Percentiles rank a stretch among this genome's conserved stretches.
Conservation (phyloP, 176 grass and related monocot species). For the Hordeum marinum region DNA sequence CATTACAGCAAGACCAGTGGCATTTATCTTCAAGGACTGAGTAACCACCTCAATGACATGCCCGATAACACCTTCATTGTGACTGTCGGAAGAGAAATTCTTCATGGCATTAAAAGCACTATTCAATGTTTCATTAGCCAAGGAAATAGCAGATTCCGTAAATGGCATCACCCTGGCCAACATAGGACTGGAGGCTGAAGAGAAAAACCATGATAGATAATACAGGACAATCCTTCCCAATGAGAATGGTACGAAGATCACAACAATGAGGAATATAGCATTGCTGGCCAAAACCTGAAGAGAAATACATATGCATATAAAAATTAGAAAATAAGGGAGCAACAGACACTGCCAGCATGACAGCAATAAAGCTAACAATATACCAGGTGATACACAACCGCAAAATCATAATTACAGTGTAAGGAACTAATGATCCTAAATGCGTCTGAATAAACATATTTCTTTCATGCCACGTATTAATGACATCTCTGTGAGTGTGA, state of each 20-base stretch:
- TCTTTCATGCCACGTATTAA: background rate
- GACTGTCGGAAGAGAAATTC: conserved; percentile 72
- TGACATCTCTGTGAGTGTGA: background rate
- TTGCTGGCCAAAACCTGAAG: conserved; percentile 94
- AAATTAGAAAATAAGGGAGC: background rate
- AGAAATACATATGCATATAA: conserved; percentile 14
- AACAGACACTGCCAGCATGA: background rate
- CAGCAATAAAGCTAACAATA: background rate
- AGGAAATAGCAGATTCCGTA: conserved; percentile 70
- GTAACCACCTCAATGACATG: conserved; percentile 76
- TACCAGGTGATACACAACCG: background rate
- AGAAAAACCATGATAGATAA: conserved; percentile 96
- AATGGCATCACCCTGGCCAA: conserved; percentile 72
- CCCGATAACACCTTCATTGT: conserved; percentile 63
- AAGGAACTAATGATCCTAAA: background rate
- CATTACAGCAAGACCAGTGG: conserved; percentile 51
- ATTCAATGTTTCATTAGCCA: conserved; percentile 88
- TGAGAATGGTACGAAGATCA: conserved; percentile 95
- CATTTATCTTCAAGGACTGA: conserved; percentile 79
- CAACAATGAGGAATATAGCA: conserved; percentile 97
- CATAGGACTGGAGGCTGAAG: conserved; percentile 84
- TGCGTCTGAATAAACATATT: background rate
- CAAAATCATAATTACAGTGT: background rate
- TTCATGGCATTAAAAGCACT: conserved; percentile 71
- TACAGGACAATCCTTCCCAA: conserved; percentile 89